phyloP scores from a whole-genome alignment of 805 yeast species.

The Metschnikowia colocasiae region DNA sequence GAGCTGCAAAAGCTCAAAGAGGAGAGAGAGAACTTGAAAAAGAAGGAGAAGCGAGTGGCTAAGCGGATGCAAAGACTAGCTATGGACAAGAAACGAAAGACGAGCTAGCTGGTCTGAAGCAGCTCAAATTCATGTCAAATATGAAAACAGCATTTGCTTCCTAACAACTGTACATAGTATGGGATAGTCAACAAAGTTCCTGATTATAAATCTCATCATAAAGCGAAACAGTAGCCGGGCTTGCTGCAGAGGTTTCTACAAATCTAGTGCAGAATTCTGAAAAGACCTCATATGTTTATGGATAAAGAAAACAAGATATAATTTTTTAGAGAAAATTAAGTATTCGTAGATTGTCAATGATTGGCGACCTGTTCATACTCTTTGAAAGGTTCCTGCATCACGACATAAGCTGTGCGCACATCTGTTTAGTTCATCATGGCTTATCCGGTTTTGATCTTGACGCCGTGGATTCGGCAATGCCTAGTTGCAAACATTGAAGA shows the following conservation, averaged over 20 bases:
- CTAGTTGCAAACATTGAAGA: constrained; percentile 6
- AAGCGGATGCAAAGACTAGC: constrained; percentile 31
- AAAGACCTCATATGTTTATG: no score
- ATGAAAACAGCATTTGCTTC: background rate
- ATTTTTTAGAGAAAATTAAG: no score
- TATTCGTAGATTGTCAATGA: no score
- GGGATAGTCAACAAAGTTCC: background rate
- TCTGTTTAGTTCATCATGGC: constrained; percentile 6
- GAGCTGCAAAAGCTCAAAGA: constrained; percentile 22
- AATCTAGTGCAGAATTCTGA: background rate
- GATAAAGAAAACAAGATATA: no score
- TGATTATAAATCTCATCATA: background rate
- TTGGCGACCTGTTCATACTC: no score
- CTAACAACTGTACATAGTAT: background rate
- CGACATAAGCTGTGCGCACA: background rate
- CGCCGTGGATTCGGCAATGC: constrained; percentile 15
- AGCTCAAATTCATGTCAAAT: background rate
- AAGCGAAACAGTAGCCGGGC: background rate
- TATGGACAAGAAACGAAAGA: constrained; percentile 11
- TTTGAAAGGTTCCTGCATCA: background rate
- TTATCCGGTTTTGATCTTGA: constrained; percentile 15
- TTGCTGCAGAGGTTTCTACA: background rate
- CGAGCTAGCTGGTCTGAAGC: background rate
- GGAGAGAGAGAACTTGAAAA: constrained; percentile 25
- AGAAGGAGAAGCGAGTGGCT: constrained; percentile 33